Evolutionary conservation across 202 grass and related monocot genomes (phyloP).

Genomic region (Panicum virgatum): DNA sequence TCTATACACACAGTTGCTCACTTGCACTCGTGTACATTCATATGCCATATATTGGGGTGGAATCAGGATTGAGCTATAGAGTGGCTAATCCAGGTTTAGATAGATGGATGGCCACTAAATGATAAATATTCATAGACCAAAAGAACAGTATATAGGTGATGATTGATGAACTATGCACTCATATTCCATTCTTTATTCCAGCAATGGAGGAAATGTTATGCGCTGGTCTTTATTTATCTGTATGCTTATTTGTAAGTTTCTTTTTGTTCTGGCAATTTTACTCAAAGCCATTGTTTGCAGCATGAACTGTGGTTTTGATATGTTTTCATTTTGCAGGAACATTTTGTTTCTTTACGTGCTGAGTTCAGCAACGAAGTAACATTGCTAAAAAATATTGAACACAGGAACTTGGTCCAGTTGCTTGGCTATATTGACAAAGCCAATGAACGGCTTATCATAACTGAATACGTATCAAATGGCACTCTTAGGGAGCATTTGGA

Average conservation of each 20-base stretch:
- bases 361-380: conserved; percentile 95
- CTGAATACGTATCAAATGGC: conserved; percentile 84
- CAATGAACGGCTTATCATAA: conserved; percentile 90
- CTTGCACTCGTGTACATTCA: background rate
- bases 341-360: conserved; percentile 60
- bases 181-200: conserved; percentile 17
- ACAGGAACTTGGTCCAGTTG: conserved; percentile 91
- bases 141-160: conserved; percentile 3
- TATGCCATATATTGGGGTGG: background rate
- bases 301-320: conserved; percentile 36
- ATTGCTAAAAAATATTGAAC: conserved; percentile 90
- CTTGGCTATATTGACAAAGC: conserved; percentile 78
- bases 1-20: background rate
- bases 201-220: background rate
- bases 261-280: background rate
- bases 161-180: conserved; percentile 10
- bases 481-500: conserved; percentile 94
- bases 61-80: conserved; percentile 14
- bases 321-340: conserved; percentile 63
- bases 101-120: background rate
- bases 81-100: conserved; percentile 22
- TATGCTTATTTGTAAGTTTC: conserved; percentile 17
- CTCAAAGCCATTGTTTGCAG: background rate
- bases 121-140: conserved; percentile 5
- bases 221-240: background rate